Conservation (phyloP, 192 early-diverging fungal species). For the Rhizophagus sp. region DNA sequence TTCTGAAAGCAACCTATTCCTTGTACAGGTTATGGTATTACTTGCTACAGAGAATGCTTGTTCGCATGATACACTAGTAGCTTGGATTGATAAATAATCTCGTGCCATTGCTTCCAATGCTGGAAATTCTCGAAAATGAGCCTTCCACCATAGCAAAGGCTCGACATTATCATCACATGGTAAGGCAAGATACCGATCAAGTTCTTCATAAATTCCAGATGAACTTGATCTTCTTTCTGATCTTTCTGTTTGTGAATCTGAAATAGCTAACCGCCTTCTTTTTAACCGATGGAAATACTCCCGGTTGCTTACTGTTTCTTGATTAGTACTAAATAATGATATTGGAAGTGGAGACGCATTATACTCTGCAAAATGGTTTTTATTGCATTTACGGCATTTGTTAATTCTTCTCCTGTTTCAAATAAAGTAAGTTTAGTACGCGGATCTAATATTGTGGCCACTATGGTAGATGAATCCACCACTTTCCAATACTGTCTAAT, state of each 20-base stretch:
- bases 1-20: neutral
- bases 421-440: too few species aligned
- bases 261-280: neutral
- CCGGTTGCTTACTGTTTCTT: too few species aligned
- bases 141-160: neutral
- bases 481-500: neutral
- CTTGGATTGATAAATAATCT: conserved; percentile 8
- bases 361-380: too few species aligned
- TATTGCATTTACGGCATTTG: neutral
- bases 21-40: neutral
- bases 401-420: neutral
- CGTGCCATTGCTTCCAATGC: neutral
- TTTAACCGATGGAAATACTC: too few species aligned
- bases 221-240: too few species aligned
- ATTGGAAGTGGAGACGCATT: too few species aligned
- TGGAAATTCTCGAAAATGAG: neutral
- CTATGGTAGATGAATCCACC: neutral
- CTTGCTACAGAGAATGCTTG: neutral
- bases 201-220: neutral
- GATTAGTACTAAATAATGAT: too few species aligned
- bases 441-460: too few species aligned
- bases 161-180: neutral
- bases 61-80: neutral
- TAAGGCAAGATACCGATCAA: neutral
- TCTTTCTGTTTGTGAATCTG: too few species aligned